Evolutionary conservation across 106 monocot species (phyloP), one percentile per base, ranked within the genome.

Genomic region (Triglochin maritima): DNA sequence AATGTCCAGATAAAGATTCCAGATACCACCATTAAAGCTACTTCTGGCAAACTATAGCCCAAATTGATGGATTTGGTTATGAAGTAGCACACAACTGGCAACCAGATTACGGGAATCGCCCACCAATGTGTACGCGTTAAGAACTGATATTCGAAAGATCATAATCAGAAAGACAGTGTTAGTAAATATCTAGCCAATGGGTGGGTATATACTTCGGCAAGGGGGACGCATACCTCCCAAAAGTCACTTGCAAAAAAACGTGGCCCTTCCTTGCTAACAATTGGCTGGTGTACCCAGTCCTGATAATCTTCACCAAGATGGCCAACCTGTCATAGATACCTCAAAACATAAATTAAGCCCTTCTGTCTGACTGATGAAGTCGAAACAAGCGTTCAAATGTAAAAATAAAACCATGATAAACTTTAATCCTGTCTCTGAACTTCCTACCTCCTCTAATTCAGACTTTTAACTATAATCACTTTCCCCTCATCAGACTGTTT

Each of bases 271-370:
- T 88, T 93, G 85, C 85, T 79, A 50, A 88, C 77, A 73, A 93
- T 88, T 0, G 92, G 88, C 58, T 85, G 82, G 63, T 93, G 85
- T 71, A 88, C 81, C 92, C 92, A 88, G 51, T 88, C 88, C 67
- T 93, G 77, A 51, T 93, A 93, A 13, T 60, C 79, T 71, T 88
- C 87, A 15, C 81, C 85, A 49, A 93, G 88, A 81, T 93, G 85
- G 4, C 92, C 92, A 47, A 93, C 88, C 92, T 93, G 50, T 41
- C 45, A 29, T 29, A 29, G 29, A 29, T 0, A 29, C 29, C 29
- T 29, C 29, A 29, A 29, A 29, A 29, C 29, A 29, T 29, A 29
- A 29, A 29, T 29, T 29, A 29, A 29, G 29, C 29, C 29, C 29
- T 29, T 29, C 29, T 29, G 29, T 29, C 29, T 29, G 29, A 29